These are phyloP conservation scores for Coprinopsis marcescibilis DNA, from an alignment of 768 basidiomycete species.

Conservation along the genomic window DNA sequence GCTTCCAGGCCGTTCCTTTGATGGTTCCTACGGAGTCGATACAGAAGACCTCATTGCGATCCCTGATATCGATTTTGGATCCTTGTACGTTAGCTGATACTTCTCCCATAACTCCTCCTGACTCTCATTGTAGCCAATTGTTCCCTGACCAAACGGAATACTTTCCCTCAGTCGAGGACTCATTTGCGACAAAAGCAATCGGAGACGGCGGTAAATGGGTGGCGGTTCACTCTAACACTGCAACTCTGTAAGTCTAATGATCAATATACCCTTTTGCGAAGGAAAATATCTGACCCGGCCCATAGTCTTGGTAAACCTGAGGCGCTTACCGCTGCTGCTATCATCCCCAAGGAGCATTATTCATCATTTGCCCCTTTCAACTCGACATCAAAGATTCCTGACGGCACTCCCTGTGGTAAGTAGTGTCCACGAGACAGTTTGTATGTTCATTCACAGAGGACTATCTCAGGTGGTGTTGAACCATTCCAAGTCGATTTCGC, in stretches of 20 bases:
- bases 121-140: slow-evolving; percentile 20
- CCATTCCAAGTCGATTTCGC: slow-evolving; percentile 20
- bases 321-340: slow-evolving; percentile 22
- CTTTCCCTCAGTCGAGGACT: slow-evolving; percentile 12
- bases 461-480: slow-evolving; percentile 12
- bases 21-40: slow-evolving; percentile 31
- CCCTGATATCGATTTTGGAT: slow-evolving; percentile 28
- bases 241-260: slow-evolving; percentile 9
- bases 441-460: neutral
- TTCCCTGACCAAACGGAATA: slow-evolving; percentile 33
- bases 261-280: neutral
- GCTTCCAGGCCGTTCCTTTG: slow-evolving; percentile 25
- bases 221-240: slow-evolving; percentile 18
- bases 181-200: slow-evolving; percentile 17
- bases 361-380: slow-evolving; percentile 27
- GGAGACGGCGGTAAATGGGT: slow-evolving; percentile 26
- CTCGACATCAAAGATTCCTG: slow-evolving; percentile 15
- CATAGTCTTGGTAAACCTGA: slow-evolving; percentile 27
- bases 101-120: neutral
- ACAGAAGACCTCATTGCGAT: slow-evolving; percentile 29
- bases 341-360: slow-evolving; percentile 23
- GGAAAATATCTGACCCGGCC: neutral
- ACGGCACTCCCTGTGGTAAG: slow-evolving; percentile 17
- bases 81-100: slow-evolving; percentile 23
- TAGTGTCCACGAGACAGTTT: neutral